These are phyloP conservation scores for Pseudoturritis turrita DNA, from an alignment of 345 rosid species.

Conservation along the genomic window DNA sequence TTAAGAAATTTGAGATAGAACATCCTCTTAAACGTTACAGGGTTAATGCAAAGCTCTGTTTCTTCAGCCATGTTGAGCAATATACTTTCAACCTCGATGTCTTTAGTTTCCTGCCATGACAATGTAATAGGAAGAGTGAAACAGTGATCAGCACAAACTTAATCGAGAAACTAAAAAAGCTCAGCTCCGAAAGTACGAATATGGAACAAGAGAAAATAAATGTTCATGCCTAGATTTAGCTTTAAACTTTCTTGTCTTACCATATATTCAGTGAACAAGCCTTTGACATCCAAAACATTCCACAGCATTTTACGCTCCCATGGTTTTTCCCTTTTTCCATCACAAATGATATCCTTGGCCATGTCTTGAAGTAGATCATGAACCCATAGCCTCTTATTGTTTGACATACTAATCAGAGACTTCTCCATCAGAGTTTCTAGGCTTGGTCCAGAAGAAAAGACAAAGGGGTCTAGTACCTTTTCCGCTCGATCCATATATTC, in stretches of 20 bases:
- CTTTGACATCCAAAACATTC: slow-evolving; percentile 9
- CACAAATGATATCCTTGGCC: slow-evolving; percentile 24
- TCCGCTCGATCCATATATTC: slow-evolving; percentile 7
- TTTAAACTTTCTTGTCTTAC: background rate
- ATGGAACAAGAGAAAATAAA: background rate
- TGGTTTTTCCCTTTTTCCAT: slow-evolving; percentile 14
- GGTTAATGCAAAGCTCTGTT: background rate
- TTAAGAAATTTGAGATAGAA: slow-evolving; percentile 12
- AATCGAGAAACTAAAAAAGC: background rate
- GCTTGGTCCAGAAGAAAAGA: background rate
- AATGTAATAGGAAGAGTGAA: background rate
- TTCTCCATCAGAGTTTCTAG: slow-evolving; percentile 14
- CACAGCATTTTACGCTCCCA: slow-evolving; percentile 25
- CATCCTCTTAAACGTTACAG: slow-evolving; percentile 3
- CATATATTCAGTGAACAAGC: slow-evolving; percentile 15
- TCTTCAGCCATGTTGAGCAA: slow-evolving; percentile 18
- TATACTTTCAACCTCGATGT: slow-evolving; percentile 4
- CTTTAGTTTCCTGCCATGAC: slow-evolving; percentile 1
- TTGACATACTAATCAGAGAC: slow-evolving; percentile 15
- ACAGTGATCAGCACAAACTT: background rate
- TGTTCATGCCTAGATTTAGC: background rate
- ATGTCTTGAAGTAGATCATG: slow-evolving; percentile 28
- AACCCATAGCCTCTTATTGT: slow-evolving; percentile 17
- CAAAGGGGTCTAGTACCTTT: slow-evolving; percentile 17
- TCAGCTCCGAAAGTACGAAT: background rate